Percentiles rank a stretch among this genome's conserved stretches.
Evolutionary conservation across 164 flowering plant species (phyloP).

Genomic region (Houttuynia cordata): DNA sequence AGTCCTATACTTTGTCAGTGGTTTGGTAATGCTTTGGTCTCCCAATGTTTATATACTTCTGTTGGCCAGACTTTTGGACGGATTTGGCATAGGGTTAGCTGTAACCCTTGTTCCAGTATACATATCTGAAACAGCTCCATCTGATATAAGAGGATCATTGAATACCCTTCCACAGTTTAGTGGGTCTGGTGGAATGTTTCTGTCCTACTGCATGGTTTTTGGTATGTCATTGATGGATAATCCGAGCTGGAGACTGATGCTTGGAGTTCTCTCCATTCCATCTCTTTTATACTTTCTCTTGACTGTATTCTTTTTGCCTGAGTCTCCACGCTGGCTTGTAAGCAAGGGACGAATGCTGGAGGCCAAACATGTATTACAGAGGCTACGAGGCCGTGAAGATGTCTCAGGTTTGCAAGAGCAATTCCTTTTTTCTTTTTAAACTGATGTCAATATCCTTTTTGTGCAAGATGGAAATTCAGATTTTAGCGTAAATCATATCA

Average conservation of each 20-base stretch:
- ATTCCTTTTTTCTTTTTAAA: too few relatives aligned
- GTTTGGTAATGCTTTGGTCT: conserved; percentile 86
- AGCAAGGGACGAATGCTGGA: conserved; percentile 85
- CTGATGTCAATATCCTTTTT: too few relatives aligned
- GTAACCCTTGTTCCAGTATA: conserved; percentile 84
- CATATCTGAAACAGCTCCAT: conserved; percentile 91
- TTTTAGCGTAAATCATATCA: too few relatives aligned
- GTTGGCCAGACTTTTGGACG: conserved; percentile 72
- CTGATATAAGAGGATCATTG: conserved; percentile 71
- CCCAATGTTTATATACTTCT: conserved; percentile 84
- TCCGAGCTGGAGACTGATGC: conserved; percentile 87
- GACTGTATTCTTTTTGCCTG: conserved; percentile 72
- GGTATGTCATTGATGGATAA: conserved; percentile 63
- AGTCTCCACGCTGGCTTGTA: conserved; percentile 98
- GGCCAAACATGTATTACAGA: conserved; percentile 79
- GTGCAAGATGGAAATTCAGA: neutral
- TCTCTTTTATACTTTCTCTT: conserved; percentile 56
- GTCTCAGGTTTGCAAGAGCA: conserved; percentile 53
- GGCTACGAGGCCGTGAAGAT: conserved; percentile 78
- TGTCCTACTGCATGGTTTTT: conserved; percentile 84
- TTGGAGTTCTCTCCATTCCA: conserved; percentile 79
- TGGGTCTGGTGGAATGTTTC: conserved; percentile 84
- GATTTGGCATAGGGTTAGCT: conserved; percentile 83
- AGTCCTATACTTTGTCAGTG: conserved; percentile 60
- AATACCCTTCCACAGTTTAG: conserved; percentile 91